phyloP scores from a whole-genome alignment of 495 filamentous ascomycete genomes.

The Penicillium daleae region DNA sequence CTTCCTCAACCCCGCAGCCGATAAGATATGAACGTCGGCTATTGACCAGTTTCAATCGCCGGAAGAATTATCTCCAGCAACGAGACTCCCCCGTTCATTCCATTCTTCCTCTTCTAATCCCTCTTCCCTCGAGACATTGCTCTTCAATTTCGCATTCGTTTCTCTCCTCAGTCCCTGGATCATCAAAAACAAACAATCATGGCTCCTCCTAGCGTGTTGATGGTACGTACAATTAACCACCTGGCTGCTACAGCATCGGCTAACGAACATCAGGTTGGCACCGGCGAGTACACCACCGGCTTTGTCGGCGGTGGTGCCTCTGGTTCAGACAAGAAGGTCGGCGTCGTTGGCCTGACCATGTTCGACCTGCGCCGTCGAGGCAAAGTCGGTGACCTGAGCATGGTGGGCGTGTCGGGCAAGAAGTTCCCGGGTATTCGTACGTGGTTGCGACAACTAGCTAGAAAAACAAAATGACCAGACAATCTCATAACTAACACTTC shows the following conservation, averaged over 20 bases:
- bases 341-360: slow-evolving; percentile 86
- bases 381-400: slow-evolving; percentile 82
- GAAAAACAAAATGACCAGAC: not conserved
- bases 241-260: slow-evolving; percentile 15
- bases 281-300: slow-evolving; percentile 95
- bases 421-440: slow-evolving; percentile 91
- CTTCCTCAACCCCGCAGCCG: not conserved
- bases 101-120: slow-evolving; percentile 18
- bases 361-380: slow-evolving; percentile 88
- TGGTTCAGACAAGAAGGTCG: slow-evolving; percentile 87
- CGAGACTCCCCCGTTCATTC: not conserved
- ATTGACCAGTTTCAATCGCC: slow-evolving; percentile 27
- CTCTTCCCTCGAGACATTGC: slow-evolving; percentile 2
- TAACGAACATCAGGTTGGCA: slow-evolving; percentile 62
- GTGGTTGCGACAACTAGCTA: slow-evolving; percentile 25
- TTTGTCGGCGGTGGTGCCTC: slow-evolving; percentile 80
- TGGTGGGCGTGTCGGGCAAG: slow-evolving; percentile 85
- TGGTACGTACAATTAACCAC: slow-evolving; percentile 57
- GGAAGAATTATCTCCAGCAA: slow-evolving; percentile 37
- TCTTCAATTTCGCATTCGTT: not conserved
- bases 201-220: slow-evolving; percentile 83
- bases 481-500: slow-evolving; percentile 9
- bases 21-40: slow-evolving; percentile 2
- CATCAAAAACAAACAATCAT: slow-evolving; percentile 46
- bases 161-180: not conserved